Percentiles rank a stretch among this genome's conserved stretches.
Conservation (phyloP, 306 rosid genomes). For the Citrullus amarus region DNA sequence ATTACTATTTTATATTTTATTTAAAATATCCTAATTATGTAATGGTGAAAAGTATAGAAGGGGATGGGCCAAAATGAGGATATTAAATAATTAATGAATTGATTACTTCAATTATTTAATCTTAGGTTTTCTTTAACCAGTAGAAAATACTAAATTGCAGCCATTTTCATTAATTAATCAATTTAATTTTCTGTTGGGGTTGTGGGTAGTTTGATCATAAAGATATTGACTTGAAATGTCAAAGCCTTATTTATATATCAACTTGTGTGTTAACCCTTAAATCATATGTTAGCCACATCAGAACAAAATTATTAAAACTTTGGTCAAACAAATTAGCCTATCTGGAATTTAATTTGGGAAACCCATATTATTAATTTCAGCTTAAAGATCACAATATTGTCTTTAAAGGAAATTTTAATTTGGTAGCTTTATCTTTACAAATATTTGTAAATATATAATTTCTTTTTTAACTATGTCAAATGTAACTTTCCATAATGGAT, state of each 20-base stretch:
- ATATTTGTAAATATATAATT: too few species aligned
- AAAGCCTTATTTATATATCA: constrained; percentile 4
- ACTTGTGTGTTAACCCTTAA: neutral
- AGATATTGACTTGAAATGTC: constrained; percentile 5
- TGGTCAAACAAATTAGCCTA: neutral
- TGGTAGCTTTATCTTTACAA: neutral
- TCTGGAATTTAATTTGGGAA: neutral
- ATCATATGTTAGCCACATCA: neutral
- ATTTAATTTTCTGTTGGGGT: neutral
- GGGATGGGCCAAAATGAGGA: neutral
- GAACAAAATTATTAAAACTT: neutral
- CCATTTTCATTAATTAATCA: neutral
- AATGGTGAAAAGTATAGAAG: neutral
- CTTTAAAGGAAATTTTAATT: neutral
- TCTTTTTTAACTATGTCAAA: too few species aligned
- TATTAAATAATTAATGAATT: neutral
- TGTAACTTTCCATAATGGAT: neutral
- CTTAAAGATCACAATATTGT: neutral
- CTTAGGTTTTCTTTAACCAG: neutral
- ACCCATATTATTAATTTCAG: neutral
- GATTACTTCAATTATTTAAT: neutral
- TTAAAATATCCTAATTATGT: neutral
- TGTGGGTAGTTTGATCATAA: neutral
- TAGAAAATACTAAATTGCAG: neutral
- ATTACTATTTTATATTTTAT: neutral